phyloP scores from a whole-genome alignment of 441 rosid species.

The Flueggea neowawraea region DNA sequence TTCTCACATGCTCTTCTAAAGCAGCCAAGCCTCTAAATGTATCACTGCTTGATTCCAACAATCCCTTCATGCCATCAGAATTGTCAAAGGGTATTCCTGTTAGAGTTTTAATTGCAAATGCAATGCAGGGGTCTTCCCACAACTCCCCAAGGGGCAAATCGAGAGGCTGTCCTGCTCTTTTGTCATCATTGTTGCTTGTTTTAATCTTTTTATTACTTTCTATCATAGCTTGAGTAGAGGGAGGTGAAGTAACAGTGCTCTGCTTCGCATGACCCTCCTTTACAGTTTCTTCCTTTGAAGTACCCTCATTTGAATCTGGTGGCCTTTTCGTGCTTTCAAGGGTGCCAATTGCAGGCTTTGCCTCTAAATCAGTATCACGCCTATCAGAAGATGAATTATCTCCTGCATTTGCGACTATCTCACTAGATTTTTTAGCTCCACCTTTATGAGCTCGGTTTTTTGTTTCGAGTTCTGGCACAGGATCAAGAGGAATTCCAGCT shows the following conservation, averaged over 20 bases:
- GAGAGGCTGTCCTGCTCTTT: constrained; percentile 23
- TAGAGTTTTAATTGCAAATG: constrained; percentile 92
- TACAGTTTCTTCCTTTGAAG: constrained; percentile 14
- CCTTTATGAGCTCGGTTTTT: constrained; percentile 34
- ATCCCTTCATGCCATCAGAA: constrained; percentile 27
- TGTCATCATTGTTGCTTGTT: constrained; percentile 19
- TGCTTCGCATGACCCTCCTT: constrained; percentile 1
- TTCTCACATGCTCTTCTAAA: constrained; percentile 18
- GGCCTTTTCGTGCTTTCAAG: constrained; percentile 11
- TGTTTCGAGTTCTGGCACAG: constrained; percentile 52
- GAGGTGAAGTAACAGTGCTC: constrained; percentile 1
- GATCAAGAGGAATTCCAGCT: constrained; percentile 78
- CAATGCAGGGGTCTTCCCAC: constrained; percentile 96
- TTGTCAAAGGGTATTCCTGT: constrained; percentile 57
- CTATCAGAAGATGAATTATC: constrained; percentile 12
- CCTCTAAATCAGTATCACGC: constrained; percentile 12
- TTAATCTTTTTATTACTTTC: constrained; percentile 14
- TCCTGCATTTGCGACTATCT: constrained; percentile 21
- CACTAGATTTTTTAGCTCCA: constrained; percentile 18
- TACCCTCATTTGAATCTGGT: constrained; percentile 11
- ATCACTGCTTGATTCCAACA: constrained; percentile 37
- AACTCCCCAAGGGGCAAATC: constrained; percentile 67
- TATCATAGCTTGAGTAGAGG: not conserved
- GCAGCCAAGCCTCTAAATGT: constrained; percentile 16
- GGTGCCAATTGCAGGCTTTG: constrained; percentile 9